Percentiles rank a stretch among this genome's conserved stretches.
Evolutionary conservation across 2,329 filamentous ascomycete genomes (phyloP).

Genomic region (Lasiodiplodia citricola): DNA sequence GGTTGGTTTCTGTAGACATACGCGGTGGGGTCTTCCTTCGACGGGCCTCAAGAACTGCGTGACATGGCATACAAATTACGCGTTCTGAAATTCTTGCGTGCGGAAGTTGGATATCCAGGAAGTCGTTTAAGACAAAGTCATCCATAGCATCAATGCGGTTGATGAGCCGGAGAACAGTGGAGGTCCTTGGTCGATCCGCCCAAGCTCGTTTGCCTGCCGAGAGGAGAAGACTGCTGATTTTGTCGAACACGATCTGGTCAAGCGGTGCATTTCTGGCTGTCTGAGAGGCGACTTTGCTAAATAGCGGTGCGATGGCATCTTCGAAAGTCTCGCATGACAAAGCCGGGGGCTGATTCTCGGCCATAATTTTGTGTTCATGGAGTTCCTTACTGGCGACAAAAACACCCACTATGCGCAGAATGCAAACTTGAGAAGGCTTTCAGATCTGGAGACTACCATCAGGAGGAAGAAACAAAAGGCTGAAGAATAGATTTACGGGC

Average conservation of each 20-base stretch:
- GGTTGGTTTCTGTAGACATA: too few relatives aligned
- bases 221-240: neutral
- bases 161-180: constrained; percentile 37
- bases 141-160: constrained; percentile 28
- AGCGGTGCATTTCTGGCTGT: neutral
- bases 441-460: neutral
- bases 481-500: neutral
- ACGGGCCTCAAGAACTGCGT: too few relatives aligned
- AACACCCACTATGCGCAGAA: neutral
- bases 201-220: constrained; percentile 16
- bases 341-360: neutral
- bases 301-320: neutral
- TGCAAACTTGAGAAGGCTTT: neutral
- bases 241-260: neutral
- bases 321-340: neutral
- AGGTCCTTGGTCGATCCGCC: constrained; percentile 35
- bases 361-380: neutral
- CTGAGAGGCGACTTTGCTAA: neutral
- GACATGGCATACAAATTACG: too few relatives aligned
- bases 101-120: constrained; percentile 31
- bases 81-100: neutral
- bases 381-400: neutral
- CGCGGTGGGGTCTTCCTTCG: too few relatives aligned
- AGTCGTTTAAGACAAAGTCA: constrained; percentile 30
- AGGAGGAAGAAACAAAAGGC: neutral